A percentile compares a stretch with the other conserved stretches of the same genome.
Conservation (phyloP, 1,284 basidiomycete genomes). For the Peniophora sp. region DNA sequence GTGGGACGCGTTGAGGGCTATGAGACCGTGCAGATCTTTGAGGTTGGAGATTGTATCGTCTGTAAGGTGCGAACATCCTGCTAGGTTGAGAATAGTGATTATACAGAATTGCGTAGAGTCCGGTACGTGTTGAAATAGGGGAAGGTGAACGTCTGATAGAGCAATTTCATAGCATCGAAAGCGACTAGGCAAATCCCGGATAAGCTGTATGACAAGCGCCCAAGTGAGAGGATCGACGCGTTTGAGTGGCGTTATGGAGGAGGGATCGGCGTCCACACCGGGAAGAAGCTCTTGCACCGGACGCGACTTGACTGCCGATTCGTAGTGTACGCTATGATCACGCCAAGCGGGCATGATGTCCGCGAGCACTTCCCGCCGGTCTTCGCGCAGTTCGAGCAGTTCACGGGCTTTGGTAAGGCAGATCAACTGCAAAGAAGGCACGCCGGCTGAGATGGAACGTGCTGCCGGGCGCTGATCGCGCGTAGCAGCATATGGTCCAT, state of each 20-base stretch:
- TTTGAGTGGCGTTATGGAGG: slow-evolving; percentile 15
- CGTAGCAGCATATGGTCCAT: slow-evolving; percentile 13
- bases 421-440: neutral
- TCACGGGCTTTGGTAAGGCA: slow-evolving; percentile 26
- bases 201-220: slow-evolving; percentile 53
- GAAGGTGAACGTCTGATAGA: slow-evolving; percentile 44
- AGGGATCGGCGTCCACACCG: slow-evolving; percentile 14
- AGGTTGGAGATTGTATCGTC: slow-evolving; percentile 47
- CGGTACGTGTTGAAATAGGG: slow-evolving; percentile 49
- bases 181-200: slow-evolving; percentile 37
- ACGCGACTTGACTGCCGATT: slow-evolving; percentile 13
- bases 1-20: slow-evolving; percentile 51
- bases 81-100: slow-evolving; percentile 52
- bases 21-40: slow-evolving; percentile 40
- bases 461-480: slow-evolving; percentile 13
- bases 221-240: slow-evolving; percentile 49
- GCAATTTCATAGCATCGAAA: slow-evolving; percentile 38
- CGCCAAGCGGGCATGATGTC: slow-evolving; percentile 29
- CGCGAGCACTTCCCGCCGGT: slow-evolving; percentile 23
- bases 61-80: slow-evolving; percentile 39
- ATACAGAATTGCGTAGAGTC: slow-evolving; percentile 48
- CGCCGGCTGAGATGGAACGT: slow-evolving; percentile 19
- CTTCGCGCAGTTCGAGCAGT: slow-evolving; percentile 32
- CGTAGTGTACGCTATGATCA: slow-evolving; percentile 20
- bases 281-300: slow-evolving; percentile 30